Evolutionary conservation across 352 stramenopile genomes (phyloP), one percentile per base, ranked within the genome.

Genomic region (Globisporangium emineosum): DNA sequence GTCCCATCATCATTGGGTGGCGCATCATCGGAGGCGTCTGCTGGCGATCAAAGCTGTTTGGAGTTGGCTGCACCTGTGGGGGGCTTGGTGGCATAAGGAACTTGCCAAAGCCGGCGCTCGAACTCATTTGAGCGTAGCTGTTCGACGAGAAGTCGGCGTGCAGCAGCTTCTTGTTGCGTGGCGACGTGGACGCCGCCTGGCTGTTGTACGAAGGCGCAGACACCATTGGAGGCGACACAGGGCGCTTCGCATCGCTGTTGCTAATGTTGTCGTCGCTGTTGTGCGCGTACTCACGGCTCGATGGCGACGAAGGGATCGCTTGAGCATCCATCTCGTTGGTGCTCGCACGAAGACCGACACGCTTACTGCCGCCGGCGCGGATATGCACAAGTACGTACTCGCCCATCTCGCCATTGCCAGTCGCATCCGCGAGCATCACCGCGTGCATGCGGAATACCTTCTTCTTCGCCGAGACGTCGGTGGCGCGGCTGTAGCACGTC

Each of bases 371-470:
- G 33, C 83, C 83, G 3, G 83, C 76, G 17, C 83, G 81, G 52
- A 91, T 91, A 69, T 91, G 83, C 43, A 91, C 83, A 6, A 91
- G 76, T 56, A 91, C 83, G 54, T 83, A 85, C 27, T 86, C 69
- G 19, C 79, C 78, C 37, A 64, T 66, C 58, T 89, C 81, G 8
- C 78, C 74, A 1, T 53, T 73, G 13, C 81, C 83, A 12, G 67
- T 62, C 15, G 71, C 68, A 32, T 83, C 70, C 17, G 81, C 79
- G 33, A 90, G 79, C 83, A 91, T 91, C 42, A 91, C 83, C 0
- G 83, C 83, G 57, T 91, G 83, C 83, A 91, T 91, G 42, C 83
- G 83, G 57, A 91, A 86, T 2, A 91, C 80, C 61, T 91, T 91
- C 66, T 89, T 89, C 68, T 88, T 85, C 21, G 73, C 68, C 21